These are phyloP conservation scores for Dissophora globulifera DNA, from an alignment of 192 early-diverging fungal genomes.

Conservation along the genomic window DNA sequence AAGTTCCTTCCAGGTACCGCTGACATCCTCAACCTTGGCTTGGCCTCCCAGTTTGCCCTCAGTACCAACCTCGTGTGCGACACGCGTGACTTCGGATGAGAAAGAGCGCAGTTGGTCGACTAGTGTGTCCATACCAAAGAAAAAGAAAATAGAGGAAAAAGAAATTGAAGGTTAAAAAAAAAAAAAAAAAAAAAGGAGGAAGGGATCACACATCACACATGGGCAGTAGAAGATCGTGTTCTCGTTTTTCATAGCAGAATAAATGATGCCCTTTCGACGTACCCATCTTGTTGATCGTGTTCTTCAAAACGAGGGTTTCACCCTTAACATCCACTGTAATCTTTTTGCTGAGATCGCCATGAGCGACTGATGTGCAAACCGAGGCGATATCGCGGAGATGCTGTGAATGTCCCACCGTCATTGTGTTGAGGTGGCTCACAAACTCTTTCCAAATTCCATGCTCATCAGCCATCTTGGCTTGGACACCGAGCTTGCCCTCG, in stretches of 20 bases:
- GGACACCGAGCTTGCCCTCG: constrained; percentile 79
- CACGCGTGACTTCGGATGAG: constrained; percentile 71
- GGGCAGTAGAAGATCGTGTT: background rate
- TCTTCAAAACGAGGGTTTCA: constrained; percentile 78
- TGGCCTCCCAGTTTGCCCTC: constrained; percentile 76
- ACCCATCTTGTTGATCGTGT: constrained; percentile 82
- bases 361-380: constrained; percentile 75
- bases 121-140: too few relatives aligned
- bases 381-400: constrained; percentile 76
- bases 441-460: constrained; percentile 68
- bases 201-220: background rate
- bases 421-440: constrained; percentile 65
- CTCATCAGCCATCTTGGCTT: constrained; percentile 59
- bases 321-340: constrained; percentile 76
- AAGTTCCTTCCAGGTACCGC: constrained; percentile 73
- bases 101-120: constrained; percentile 66
- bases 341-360: constrained; percentile 76
- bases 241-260: background rate
- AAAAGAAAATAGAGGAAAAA: background rate
- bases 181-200: background rate
- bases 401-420: constrained; percentile 64
- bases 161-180: background rate
- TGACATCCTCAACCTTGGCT: constrained; percentile 66
- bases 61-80: constrained; percentile 75
- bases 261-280: constrained; percentile 35